Evolutionary conservation across 352 stramenopile species (phyloP).

Genomic region (Phytopythium aichiense): DNA sequence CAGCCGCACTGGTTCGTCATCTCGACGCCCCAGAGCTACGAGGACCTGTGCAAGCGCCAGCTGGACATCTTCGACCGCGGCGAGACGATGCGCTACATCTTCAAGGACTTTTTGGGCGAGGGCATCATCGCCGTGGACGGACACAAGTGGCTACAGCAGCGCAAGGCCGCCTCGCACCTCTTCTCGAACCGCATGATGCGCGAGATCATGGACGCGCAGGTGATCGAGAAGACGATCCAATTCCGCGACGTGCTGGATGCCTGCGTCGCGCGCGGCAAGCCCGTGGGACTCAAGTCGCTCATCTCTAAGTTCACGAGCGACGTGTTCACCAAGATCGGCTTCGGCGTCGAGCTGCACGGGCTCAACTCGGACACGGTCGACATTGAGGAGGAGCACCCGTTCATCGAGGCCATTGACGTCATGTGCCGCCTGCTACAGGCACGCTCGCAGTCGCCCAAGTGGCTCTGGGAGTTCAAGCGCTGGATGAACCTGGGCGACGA

Average conservation of each 20-base stretch:
- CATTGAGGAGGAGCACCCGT: conserved; percentile 20
- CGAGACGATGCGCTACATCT: conserved; percentile 23
- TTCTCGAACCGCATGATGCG: conserved; percentile 64
- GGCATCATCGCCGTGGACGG: conserved; percentile 66
- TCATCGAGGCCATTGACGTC: conserved; percentile 47
- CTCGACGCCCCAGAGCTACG: conserved; percentile 24
- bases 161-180: conserved; percentile 83
- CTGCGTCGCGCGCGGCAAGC: conserved; percentile 5
- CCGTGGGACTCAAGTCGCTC: conserved; percentile 32
- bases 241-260: conserved; percentile 22
- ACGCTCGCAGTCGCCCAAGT: conserved; percentile 38
- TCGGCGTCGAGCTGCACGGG: conserved; percentile 49
- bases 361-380: conserved; percentile 25
- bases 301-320: conserved; percentile 63
- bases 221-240: conserved; percentile 21
- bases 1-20: conserved; percentile 26
- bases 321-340: conserved; percentile 67
- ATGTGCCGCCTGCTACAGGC: conserved; percentile 28
- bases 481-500: conserved; percentile 33
- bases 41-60: conserved; percentile 48
- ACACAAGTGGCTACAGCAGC: conserved; percentile 50
- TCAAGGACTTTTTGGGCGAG: conserved; percentile 54
- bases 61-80: conserved; percentile 62
- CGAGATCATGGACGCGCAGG: conserved; percentile 36
- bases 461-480: conserved; percentile 46